phyloP scores from a whole-genome alignment of 2,329 filamentous ascomycete genomes.

The Pseudogymnoascus sp. region DNA sequence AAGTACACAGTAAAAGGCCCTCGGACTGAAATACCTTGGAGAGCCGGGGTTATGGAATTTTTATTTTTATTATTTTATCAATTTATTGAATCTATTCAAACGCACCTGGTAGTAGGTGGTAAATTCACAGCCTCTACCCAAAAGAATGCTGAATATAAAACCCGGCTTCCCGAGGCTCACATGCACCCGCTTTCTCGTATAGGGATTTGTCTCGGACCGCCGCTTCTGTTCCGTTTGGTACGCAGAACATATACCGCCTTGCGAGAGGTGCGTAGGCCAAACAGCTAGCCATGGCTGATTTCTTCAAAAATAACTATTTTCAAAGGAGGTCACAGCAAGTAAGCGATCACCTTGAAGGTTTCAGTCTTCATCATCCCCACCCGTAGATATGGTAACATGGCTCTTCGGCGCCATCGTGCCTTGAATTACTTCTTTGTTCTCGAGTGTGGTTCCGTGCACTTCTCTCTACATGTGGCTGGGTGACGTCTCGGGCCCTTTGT shows the following conservation, averaged over 20 bases:
- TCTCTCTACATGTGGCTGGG: background rate
- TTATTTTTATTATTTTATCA: background rate
- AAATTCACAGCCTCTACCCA: background rate
- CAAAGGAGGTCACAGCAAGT: background rate
- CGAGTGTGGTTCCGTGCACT: background rate
- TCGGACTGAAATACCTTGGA: background rate
- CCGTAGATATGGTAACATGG: background rate
- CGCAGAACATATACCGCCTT: background rate
- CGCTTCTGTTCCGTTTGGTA: background rate
- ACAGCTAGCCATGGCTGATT: background rate
- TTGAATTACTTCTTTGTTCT: constrained; percentile 4
- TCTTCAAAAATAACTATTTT: background rate
- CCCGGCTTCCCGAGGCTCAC: background rate
- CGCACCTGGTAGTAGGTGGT: background rate
- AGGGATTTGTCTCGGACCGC: background rate
- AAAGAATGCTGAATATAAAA: background rate
- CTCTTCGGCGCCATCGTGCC: background rate
- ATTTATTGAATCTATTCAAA: background rate
- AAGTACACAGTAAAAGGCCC: background rate
- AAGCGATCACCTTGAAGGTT: background rate
- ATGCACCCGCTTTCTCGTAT: background rate
- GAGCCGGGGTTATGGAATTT: background rate
- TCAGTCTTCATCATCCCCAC: background rate
- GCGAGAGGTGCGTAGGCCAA: background rate
- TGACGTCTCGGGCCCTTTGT: background rate